Evolutionary conservation across 1,284 basidiomycete species (phyloP).

Genomic region (Singerocomus inundabilis): DNA sequence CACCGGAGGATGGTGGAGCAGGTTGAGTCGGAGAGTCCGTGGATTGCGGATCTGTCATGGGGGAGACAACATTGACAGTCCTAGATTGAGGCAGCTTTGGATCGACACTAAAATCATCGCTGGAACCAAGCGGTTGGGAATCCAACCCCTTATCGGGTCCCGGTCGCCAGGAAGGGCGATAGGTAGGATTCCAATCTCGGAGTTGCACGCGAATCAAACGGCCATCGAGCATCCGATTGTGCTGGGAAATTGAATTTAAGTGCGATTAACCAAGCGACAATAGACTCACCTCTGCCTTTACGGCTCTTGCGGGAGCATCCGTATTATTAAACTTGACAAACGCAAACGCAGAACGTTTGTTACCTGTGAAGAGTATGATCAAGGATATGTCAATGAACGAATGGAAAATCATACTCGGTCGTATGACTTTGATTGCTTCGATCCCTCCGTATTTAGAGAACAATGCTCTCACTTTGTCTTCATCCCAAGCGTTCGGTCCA

Average conservation of each 20-base stretch:
- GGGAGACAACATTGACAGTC: slow-evolving; percentile 4
- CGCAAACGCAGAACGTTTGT: slow-evolving; percentile 65
- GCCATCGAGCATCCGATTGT: slow-evolving; percentile 64
- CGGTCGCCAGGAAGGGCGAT: slow-evolving; percentile 43
- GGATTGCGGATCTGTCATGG: slow-evolving; percentile 13
- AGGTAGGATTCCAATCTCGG: slow-evolving; percentile 53
- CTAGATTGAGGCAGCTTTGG: slow-evolving; percentile 9
- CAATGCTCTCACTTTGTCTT: slow-evolving; percentile 52
- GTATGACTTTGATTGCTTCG: slow-evolving; percentile 59
- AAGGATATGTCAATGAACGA: background rate
- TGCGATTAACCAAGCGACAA: background rate
- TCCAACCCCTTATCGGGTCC: slow-evolving; percentile 35
- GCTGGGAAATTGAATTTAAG: slow-evolving; percentile 39
- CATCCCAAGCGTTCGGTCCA: slow-evolving; percentile 64
- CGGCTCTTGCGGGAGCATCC: slow-evolving; percentile 58
- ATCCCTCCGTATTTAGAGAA: slow-evolving; percentile 66
- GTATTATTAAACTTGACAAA: slow-evolving; percentile 67
- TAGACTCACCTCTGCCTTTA: slow-evolving; percentile 55
- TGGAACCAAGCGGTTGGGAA: slow-evolving; percentile 9
- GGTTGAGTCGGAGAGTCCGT: slow-evolving; percentile 2
- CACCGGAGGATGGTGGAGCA: slow-evolving; percentile 2
- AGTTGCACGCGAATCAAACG: slow-evolving; percentile 71
- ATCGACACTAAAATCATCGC: slow-evolving; percentile 15
- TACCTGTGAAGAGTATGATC: slow-evolving; percentile 41
- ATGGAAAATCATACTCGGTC: slow-evolving; percentile 52